Conservation (phyloP, 2,329 filamentous ascomycete genomes). For the Colletotrichum coccodes region DNA sequence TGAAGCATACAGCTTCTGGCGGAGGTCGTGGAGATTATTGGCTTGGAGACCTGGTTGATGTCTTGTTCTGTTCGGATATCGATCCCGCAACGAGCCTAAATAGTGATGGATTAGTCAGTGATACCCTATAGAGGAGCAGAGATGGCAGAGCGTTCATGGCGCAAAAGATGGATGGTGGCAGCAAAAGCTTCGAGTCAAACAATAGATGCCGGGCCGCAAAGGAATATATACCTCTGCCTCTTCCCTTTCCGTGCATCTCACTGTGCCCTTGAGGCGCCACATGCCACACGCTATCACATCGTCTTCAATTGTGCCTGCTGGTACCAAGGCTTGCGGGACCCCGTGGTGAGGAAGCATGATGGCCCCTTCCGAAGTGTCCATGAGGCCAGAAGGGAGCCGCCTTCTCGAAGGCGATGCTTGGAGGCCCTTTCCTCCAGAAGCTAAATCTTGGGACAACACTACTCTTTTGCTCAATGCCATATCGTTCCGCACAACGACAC, state of each 20-base stretch:
- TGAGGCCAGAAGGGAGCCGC: neutral
- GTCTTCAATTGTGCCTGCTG: neutral
- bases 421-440: neutral
- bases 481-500: neutral
- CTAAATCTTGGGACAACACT: neutral
- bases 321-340: neutral
- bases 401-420: neutral
- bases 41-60: neutral
- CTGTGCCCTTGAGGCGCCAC: neutral
- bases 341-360: neutral
- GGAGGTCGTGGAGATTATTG: neutral
- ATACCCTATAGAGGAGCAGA: conserved; percentile 1
- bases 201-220: neutral
- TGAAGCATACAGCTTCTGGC: neutral
- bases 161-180: neutral
- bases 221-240: neutral
- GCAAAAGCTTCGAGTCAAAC: neutral
- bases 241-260: neutral
- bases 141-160: neutral
- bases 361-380: neutral
- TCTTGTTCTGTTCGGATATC: neutral
- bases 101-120: conserved; percentile 10
- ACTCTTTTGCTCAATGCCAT: neutral
- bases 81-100: neutral
- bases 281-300: neutral